Evolutionary conservation across 371 early-diverging fungal genomes (phyloP), one percentile per base, ranked within the genome.

Genomic region (Neoconidiobolus thromboides): DNA sequence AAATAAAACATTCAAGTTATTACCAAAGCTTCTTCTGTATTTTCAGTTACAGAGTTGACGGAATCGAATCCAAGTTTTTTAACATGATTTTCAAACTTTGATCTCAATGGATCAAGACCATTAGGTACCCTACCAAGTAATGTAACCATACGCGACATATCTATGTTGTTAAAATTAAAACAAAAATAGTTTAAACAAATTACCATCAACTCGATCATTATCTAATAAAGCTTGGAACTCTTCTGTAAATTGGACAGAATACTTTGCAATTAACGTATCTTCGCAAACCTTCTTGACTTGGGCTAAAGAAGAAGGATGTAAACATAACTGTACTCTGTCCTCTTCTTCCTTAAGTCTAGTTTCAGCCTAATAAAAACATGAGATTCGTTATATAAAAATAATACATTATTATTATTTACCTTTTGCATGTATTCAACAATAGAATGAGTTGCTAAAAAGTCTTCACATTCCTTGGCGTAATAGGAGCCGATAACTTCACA

Each of bases 391-490:
- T 3, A 43, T 52, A 12, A 42, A 7, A 12, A 9, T 26, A 1
- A 48, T 54, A 1, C 41, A 5, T 26, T 2, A 15, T 4, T 5
- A n/a, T 39, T 44, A 39, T 26, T 10, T 56, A 76, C 79, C 79
- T 90, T 87, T 64, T 87, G 85, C 89, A 96, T 88, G 69, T 96
- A 96, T 51, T 93, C 93, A 37, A 87, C 79, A 43, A 93, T 78
- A 54, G 85, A 79, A 70, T 91, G 87, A 61, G 88, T 86, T 52
- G 81, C 76, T 55, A 93, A 76, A 66, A 91, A 92, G 36, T 77
- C 78, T 66, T 89, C 86, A 47, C 85, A 81, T 68, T 91, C 93
- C 59, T 80, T 77, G 63, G 78, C 79, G 70, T 96, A 96, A 75
- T 87, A 93, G 4, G 73, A 72, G 61, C 83, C 84, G 1, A 91